Percentiles rank a stretch among this genome's conserved stretches.
Evolutionary conservation across 139 green algal genomes (phyloP).

Genomic region (Microglena sp.): DNA sequence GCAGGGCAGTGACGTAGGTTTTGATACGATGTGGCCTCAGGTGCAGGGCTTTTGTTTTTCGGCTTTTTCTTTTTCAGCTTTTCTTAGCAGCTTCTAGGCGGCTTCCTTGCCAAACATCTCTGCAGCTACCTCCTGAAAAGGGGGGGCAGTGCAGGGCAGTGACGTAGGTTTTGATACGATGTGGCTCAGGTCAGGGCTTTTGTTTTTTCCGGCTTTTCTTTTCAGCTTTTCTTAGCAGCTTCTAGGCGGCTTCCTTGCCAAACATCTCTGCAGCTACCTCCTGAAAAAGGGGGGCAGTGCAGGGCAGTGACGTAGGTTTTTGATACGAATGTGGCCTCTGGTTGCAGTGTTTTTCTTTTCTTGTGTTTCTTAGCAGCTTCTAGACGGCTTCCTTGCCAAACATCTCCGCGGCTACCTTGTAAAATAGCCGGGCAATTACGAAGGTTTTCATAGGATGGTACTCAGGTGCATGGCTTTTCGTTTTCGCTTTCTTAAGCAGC

Average conservation of each 20-base stretch:
- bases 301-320: background rate
- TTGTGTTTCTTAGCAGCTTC: background rate
- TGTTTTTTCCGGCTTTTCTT: background rate
- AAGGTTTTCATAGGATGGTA: background rate
- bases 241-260: background rate
- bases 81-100: background rate
- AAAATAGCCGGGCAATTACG: background rate
- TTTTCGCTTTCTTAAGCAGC: background rate
- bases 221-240: background rate
- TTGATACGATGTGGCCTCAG: background rate
- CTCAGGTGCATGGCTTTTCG: background rate
- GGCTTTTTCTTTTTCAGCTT: background rate
- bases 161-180: background rate
- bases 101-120: constrained; percentile 58
- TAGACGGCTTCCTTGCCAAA: background rate
- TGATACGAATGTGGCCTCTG: background rate
- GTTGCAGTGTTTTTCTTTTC: background rate
- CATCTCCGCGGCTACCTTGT: background rate
- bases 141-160: background rate
- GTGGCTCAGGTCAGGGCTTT: background rate
- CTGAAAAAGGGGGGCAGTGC: background rate
- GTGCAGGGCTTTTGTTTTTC: background rate
- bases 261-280: background rate
- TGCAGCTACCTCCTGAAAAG: constrained; percentile 33
- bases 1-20: background rate